Conservation (phyloP, 192 early-diverging fungal genomes). For the Coemansia asiatica region DNA sequence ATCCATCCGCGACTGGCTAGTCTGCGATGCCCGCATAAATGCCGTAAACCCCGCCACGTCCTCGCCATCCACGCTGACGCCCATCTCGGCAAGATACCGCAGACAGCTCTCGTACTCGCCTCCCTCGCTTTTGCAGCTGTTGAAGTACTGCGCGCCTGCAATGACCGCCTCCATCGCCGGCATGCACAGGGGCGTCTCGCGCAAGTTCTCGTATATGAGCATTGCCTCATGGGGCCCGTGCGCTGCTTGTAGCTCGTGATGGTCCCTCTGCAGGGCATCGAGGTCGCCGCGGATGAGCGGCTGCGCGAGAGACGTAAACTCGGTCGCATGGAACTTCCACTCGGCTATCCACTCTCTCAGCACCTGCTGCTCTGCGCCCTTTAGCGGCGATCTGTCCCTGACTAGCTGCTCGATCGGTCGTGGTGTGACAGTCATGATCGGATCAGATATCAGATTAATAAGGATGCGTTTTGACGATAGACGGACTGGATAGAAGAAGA, state of each 20-base stretch:
- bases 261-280: constrained; percentile 10
- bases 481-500: neutral
- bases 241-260: neutral
- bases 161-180: constrained; percentile 54
- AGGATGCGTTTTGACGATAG: too few relatives aligned
- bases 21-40: constrained; percentile 53
- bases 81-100: constrained; percentile 20
- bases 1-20: constrained; percentile 35
- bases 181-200: constrained; percentile 39
- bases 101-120: constrained; percentile 32
- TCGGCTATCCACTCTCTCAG: constrained; percentile 46
- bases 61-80: constrained; percentile 26
- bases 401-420: constrained; percentile 27
- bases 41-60: constrained; percentile 52
- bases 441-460: neutral
- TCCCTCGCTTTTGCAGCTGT: neutral
- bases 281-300: constrained; percentile 43
- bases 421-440: neutral
- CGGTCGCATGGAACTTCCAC: constrained; percentile 33
- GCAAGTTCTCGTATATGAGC: constrained; percentile 17
- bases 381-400: constrained; percentile 21
- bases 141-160: constrained; percentile 47
- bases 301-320: constrained; percentile 35
- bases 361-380: constrained; percentile 42
- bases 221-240: neutral